Evolutionary conservation across 352 stramenopile species (phyloP).

Genomic region (Pythium folliculosum): DNA sequence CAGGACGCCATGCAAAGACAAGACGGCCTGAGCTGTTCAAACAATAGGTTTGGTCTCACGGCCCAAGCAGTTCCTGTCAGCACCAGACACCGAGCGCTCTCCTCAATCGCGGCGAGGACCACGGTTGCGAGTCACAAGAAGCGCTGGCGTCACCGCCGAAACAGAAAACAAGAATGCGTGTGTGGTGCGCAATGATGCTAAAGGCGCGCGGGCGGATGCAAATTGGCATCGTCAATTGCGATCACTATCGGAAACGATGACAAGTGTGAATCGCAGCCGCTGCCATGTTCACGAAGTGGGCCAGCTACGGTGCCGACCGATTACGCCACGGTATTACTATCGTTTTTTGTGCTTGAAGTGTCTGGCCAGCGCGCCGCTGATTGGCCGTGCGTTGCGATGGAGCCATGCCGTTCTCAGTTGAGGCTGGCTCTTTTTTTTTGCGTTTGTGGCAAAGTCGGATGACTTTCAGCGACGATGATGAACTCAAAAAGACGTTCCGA

Average conservation of each 20-base stretch:
- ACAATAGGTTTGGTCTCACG: no score
- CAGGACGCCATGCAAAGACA: no score
- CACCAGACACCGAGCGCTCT: no score
- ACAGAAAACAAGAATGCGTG: no score
- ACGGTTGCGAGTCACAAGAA: no score
- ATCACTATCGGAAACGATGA: slow-evolving; percentile 8
- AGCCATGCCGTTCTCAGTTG: neutral
- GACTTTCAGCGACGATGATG: slow-evolving; percentile 1
- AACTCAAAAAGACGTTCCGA: slow-evolving; percentile 2
- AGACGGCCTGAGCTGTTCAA: no score
- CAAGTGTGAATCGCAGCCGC: neutral
- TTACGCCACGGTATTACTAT: neutral
- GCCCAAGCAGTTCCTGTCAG: no score
- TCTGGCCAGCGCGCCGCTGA: neutral
- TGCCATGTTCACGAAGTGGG: slow-evolving; percentile 8
- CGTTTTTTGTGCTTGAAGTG: slow-evolving; percentile 10
- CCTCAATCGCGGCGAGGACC: no score
- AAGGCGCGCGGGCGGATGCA: no score
- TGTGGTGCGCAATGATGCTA: no score
- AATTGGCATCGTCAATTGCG: slow-evolving; percentile 11
- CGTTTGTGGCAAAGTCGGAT: neutral
- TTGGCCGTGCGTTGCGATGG: neutral
- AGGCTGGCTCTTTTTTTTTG: neutral
- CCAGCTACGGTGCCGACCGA: neutral
- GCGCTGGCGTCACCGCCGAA: no score